phyloP scores from a whole-genome alignment of 352 stramenopile species.

The Lagenidium giganteum region DNA sequence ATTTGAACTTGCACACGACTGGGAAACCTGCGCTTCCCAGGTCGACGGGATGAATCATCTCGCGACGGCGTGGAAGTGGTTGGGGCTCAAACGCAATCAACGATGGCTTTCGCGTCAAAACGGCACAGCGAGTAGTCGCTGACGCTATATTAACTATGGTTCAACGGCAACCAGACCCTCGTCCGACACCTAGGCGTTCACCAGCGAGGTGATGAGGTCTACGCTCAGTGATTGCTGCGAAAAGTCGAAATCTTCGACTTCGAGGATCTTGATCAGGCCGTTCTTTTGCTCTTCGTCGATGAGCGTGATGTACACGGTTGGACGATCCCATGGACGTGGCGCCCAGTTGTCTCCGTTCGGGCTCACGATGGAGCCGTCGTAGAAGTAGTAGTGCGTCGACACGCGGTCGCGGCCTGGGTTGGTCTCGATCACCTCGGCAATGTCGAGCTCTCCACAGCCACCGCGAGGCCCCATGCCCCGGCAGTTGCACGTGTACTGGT shows the following conservation, averaged over 20 bases:
- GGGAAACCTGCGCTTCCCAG: too few relatives aligned
- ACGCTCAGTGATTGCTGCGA: conserved; percentile 14
- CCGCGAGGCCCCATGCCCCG: conserved; percentile 41
- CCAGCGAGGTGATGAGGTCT: too few relatives aligned
- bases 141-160: too few relatives aligned
- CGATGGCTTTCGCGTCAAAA: too few relatives aligned
- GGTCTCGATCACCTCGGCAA: conserved; percentile 57
- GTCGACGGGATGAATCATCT: too few relatives aligned
- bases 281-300: conserved; percentile 39
- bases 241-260: conserved; percentile 53
- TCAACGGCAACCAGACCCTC: too few relatives aligned
- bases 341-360: conserved; percentile 48
- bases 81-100: too few relatives aligned
- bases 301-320: conserved; percentile 54
- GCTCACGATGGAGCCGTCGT: conserved; percentile 29
- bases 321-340: conserved; percentile 17
- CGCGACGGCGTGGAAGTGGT: too few relatives aligned
- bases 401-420: conserved; percentile 27
- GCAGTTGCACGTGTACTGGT: conserved; percentile 69
- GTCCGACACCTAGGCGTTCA: too few relatives aligned
- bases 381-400: conserved; percentile 68
- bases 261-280: conserved; percentile 56
- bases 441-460: conserved; percentile 61
- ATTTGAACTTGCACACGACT: too few relatives aligned
- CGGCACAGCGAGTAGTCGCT: too few relatives aligned